A percentile compares a stretch with the other conserved stretches of the same genome.
Evolutionary conservation across 2,329 filamentous ascomycete genomes (phyloP).

Genomic region (Epichloe gansuensis): DNA sequence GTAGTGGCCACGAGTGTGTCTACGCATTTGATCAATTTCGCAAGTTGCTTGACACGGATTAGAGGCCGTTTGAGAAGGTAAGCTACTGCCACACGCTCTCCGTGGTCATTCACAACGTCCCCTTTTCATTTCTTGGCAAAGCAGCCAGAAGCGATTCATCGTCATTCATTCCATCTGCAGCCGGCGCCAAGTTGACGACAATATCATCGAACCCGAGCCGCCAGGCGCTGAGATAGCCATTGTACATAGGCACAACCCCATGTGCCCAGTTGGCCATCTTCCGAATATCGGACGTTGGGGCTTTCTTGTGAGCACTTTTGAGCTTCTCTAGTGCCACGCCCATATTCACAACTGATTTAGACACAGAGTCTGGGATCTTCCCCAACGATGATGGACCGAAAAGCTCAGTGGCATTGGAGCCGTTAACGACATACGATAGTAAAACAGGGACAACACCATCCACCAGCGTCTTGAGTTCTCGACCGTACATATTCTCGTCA

Average conservation of each 20-base stretch:
- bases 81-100: conserved; percentile 86
- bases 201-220: conserved; percentile 88
- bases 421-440: conserved; percentile 70
- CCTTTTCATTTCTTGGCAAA: conserved; percentile 49
- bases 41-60: conserved; percentile 75
- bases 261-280: conserved; percentile 73
- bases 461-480: conserved; percentile 84
- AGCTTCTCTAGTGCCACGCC: conserved; percentile 79
- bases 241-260: conserved; percentile 64
- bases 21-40: conserved; percentile 66
- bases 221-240: conserved; percentile 80
- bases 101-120: conserved; percentile 58
- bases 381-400: conserved; percentile 43
- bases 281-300: conserved; percentile 61
- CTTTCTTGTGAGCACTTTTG: conserved; percentile 65
- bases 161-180: conserved; percentile 39
- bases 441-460: conserved; percentile 92
- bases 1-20: conserved; percentile 41
- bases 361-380: conserved; percentile 48
- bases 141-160: conserved; percentile 48
- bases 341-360: conserved; percentile 88
- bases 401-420: conserved; percentile 51
- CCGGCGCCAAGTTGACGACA: conserved; percentile 80
- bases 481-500: conserved; percentile 79
- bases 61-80: conserved; percentile 84